Conservation (phyloP, 345 rosid species). For the Streptanthus diversifolius region DNA sequence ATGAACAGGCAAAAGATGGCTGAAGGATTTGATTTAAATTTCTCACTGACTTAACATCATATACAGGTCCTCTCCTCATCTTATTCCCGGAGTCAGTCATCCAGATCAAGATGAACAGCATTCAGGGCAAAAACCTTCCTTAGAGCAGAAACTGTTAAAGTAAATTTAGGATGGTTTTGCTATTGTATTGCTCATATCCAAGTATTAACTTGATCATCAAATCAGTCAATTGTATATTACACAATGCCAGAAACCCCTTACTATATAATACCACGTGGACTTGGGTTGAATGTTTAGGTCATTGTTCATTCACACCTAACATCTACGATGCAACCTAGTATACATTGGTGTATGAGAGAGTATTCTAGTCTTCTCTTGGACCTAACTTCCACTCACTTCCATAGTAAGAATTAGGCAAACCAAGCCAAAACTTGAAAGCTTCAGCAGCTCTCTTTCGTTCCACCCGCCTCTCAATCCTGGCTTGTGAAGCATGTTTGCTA, state of each 20-base stretch:
- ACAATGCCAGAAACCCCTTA: conserved; percentile 16
- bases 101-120: conserved; percentile 53
- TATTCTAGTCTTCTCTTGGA: conserved; percentile 37
- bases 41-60: conserved; percentile 26
- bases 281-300: conserved; percentile 14
- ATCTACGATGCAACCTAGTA: conserved; percentile 28
- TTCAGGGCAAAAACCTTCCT: background rate
- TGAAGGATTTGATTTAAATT: background rate
- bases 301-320: conserved; percentile 21
- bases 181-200: background rate
- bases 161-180: background rate
- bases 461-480: conserved; percentile 61
- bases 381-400: conserved; percentile 77
- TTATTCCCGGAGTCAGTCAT: conserved; percentile 67
- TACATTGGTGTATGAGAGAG: conserved; percentile 10
- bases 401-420: conserved; percentile 87
- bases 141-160: conserved; percentile 4
- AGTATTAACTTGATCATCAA: background rate
- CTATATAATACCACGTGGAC: conserved; percentile 10
- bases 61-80: conserved; percentile 81
- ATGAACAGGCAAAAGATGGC: background rate
- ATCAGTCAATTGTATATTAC: conserved; percentile 19
- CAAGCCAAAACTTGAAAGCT: conserved; percentile 97
- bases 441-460: conserved; percentile 92
- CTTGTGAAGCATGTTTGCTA: conserved; percentile 93